Base-by-base conservation (phyloP, 2,329 filamentous ascomycete genomes). In the Metarhizium anisopliae region DNA sequence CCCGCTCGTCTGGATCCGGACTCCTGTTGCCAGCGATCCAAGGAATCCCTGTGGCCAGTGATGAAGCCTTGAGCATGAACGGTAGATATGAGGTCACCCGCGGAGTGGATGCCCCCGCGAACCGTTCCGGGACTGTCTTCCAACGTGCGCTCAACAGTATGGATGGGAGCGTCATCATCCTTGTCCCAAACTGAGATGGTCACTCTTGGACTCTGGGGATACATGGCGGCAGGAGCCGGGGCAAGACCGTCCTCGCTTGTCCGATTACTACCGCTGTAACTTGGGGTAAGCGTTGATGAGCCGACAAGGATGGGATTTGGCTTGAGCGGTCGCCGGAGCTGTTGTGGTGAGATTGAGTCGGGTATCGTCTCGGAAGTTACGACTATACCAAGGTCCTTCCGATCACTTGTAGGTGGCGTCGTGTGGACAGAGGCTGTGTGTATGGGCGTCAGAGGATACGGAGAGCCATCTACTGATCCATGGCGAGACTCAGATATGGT, bases 111-210 rank as follows among this genome's bases (percentile, higher is more conserved):
- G 43, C 64, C 69, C 53, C 68, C 66, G 8, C 69, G 69, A 30
- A 70, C 62, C 3, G 70, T 71, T 45, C 64, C 66, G 32, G 71
- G 65, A 53, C 64, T 69, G 51, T 73, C 69, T 52, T 69, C 66
- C 38, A 78, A 72, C 6, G 67, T 63, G 14, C 72, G 71, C 57
- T 77, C 75, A 40, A 74, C 59, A 6, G 71, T 67, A 52, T 72
- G 73, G 13, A 72, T 62, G 0, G 68, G 67, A 25, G 63, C 65
- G 40, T 64, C 64, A 47, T 67, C 71, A 55, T 73, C 77, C 58
- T 71, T 73, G 50, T 75, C 78, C 77, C 78, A 83, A 59, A 80
- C 69, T 1, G 81, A 83, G 51, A 83, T 77, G 6, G 76, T 81
- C 20, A 84, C 77, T 32, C 74, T 74, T 6, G 81, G 80, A 62